Evolutionary conservation across 2,329 filamentous ascomycete species (phyloP).

Genomic region (Pseudocercospora cruenta): DNA sequence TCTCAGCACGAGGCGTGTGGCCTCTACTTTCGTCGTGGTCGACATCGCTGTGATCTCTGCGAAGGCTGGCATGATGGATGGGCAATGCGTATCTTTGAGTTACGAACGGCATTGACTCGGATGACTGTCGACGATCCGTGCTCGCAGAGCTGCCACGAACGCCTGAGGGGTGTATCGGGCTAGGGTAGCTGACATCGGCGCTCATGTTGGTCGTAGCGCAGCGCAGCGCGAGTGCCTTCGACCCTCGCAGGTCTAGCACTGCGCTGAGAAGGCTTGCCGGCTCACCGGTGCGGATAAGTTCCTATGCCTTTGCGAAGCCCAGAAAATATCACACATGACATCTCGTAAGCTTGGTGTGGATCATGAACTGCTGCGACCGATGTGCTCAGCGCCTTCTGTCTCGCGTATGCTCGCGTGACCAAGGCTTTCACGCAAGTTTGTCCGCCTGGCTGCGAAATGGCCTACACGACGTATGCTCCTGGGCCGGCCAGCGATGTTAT

Average conservation of each 20-base stretch:
- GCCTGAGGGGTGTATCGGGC: conserved; percentile 22
- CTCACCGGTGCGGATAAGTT: conserved; percentile 38
- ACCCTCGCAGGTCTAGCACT: conserved; percentile 21
- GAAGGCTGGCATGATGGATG: conserved; percentile 31
- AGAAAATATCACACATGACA: conserved; percentile 37
- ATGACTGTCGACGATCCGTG: conserved; percentile 13
- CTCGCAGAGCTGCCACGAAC: conserved; percentile 8
- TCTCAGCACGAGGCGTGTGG: conserved; percentile 56
- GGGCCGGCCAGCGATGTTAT: conserved; percentile 11
- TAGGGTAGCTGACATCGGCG: conserved; percentile 32
- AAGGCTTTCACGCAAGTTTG: not conserved
- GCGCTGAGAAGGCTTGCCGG: conserved; percentile 25
- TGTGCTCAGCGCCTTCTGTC: conserved; percentile 11
- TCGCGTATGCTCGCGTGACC: conserved; percentile 22
- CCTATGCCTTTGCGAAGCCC: conserved; percentile 42
- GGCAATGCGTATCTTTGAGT: conserved; percentile 38
- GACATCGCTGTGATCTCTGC: conserved; percentile 16
- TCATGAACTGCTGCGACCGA: conserved; percentile 20
- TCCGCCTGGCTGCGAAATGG: conserved; percentile 1
- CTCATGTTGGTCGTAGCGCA: conserved; percentile 33
- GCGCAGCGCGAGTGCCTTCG: conserved; percentile 3
- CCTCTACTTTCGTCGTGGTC: conserved; percentile 29
- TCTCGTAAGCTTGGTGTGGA: conserved; percentile 25
- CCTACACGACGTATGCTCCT: conserved; percentile 6
- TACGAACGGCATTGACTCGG: conserved; percentile 34